Conservation (phyloP, 768 basidiomycete genomes). For the Phaeotremella skinneri region DNA sequence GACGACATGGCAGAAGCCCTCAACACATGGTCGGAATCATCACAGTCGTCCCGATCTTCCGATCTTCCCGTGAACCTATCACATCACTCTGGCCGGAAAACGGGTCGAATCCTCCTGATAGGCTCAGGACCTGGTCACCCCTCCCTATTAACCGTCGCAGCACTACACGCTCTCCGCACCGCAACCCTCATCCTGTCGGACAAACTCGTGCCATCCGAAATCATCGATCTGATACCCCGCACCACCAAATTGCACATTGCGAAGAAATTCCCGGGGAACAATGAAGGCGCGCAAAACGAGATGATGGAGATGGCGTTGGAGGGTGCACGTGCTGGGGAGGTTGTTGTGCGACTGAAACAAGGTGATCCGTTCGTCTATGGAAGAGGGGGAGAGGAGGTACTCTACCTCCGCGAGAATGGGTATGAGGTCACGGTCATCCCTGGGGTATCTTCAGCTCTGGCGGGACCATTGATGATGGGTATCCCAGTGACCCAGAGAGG, state of each 20-base stretch:
- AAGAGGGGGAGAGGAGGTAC: conserved; percentile 87
- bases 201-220: conserved; percentile 87
- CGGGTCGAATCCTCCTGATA: conserved; percentile 79
- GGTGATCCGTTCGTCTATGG: conserved; percentile 96
- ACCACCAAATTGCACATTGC: conserved; percentile 74
- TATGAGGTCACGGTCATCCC: conserved; percentile 82
- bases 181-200: conserved; percentile 90
- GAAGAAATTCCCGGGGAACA: conserved; percentile 95
- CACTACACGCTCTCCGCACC: conserved; percentile 71
- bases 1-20: conserved; percentile 68
- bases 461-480: conserved; percentile 81
- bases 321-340: conserved; percentile 72
- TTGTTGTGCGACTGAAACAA: conserved; percentile 91
- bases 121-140: conserved; percentile 97
- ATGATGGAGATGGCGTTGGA: conserved; percentile 89
- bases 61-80: conserved; percentile 22
- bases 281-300: conserved; percentile 88
- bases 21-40: conserved; percentile 33
- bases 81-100: conserved; percentile 28
- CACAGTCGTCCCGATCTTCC: conserved; percentile 1
- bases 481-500: conserved; percentile 96
- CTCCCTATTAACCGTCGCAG: conserved; percentile 82
- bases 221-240: conserved; percentile 78
- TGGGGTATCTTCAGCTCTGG: conserved; percentile 83
- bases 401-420: conserved; percentile 83